Base-by-base conservation (phyloP, 139 green algal species). In the Chara braunii region DNA sequence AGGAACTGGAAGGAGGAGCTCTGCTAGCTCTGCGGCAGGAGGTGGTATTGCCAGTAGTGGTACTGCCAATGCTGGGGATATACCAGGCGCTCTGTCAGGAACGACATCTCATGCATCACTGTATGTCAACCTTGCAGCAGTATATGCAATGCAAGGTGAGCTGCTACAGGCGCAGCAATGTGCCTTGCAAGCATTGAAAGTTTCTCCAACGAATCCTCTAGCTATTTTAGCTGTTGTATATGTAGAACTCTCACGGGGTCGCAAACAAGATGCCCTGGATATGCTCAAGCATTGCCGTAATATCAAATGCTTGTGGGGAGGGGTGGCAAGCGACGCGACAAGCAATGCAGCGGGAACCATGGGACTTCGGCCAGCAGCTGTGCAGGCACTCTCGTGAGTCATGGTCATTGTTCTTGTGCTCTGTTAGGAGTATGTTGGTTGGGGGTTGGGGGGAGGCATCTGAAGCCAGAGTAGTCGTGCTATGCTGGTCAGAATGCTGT, bases 261-360 rank as follows among this genome's bases (percentile, higher is more conserved):
- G 44, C 26, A 70, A 26, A 6, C 7, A 34, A 14, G 60, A 69
- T 69, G 60, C 60, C 26, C 60, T 70, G 50, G 50, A 26, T 6
- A 68, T 70, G 60, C 32, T 70, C 26, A 70, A 70, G 60, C 57
- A 67, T 62, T 67, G 57, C 18, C 22, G 57, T n/a, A n/a, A n/a
- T n/a, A n/a, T n/a, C n/a, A n/a, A n/a, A n/a, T n/a, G n/a, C n/a
- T n/a, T n/a, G n/a, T n/a, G n/a, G n/a, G n/a, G n/a, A n/a, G n/a
- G n/a, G n/a, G n/a, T n/a, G n/a, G n/a, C n/a, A n/a, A n/a, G n/a
- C n/a, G n/a, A n/a, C n/a, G n/a, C n/a, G n/a, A n/a, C n/a, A n/a
- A n/a, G n/a, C n/a, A n/a, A n/a, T n/a, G n/a, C n/a, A n/a, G n/a
- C n/a, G n/a, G n/a, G n/a, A n/a, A n/a, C n/a, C n/a, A n/a, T n/a